These are phyloP conservation scores for Linnemannia zychae DNA, from an alignment of 192 early-diverging fungal species.

Conservation along the genomic window DNA sequence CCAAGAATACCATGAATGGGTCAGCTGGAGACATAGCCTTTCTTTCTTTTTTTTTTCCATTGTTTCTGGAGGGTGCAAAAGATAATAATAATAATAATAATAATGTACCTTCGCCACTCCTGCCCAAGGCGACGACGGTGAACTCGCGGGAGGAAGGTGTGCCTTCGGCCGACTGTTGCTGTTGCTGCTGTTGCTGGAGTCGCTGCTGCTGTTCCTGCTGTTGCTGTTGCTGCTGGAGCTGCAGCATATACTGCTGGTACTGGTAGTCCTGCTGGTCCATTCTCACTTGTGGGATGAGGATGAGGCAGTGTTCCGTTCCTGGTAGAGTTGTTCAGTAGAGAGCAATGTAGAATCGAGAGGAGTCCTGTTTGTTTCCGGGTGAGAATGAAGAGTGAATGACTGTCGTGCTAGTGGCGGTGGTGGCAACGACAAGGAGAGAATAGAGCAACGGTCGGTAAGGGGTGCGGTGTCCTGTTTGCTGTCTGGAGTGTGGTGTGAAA, in stretches of 20 bases:
- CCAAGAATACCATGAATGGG: background rate
- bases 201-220: slow-evolving; percentile 25
- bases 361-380: background rate
- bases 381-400: background rate
- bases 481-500: background rate
- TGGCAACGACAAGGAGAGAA: background rate
- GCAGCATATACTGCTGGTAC: slow-evolving; percentile 35
- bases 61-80: too few relatives aligned
- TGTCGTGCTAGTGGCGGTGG: background rate
- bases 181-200: slow-evolving; percentile 18
- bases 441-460: background rate
- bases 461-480: background rate
- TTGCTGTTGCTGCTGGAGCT: slow-evolving; percentile 18
- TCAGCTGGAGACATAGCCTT: background rate
- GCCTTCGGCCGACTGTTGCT: slow-evolving; percentile 10
- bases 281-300: background rate
- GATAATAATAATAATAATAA: background rate
- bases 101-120: slow-evolving; percentile 45
- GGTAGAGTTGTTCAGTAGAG: background rate
- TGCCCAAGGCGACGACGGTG: slow-evolving; percentile 47
- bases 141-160: slow-evolving; percentile 33
- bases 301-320: background rate
- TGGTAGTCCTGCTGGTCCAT: slow-evolving; percentile 14
- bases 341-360: background rate
- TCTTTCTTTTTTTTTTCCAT: background rate